Conservation (phyloP, 202 grass and related monocot species). For the Zoysia matrella region DNA sequence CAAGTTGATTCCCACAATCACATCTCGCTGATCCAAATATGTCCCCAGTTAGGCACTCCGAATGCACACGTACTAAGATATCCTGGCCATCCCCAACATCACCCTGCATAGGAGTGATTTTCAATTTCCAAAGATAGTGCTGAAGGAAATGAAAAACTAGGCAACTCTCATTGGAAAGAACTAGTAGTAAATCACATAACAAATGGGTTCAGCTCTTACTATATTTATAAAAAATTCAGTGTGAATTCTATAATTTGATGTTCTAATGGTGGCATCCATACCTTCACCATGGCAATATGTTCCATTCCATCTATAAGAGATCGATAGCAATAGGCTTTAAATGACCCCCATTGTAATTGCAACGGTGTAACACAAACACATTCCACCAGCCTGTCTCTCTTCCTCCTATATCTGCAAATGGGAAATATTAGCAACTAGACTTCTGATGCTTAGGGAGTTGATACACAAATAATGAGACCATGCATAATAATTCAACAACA, state of each 20-base stretch:
- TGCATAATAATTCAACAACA: conserved; percentile 16
- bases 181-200: neutral
- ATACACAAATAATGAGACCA: neutral
- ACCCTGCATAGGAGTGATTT: conserved; percentile 57
- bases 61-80: conserved; percentile 90
- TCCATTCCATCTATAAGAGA: conserved; percentile 97
- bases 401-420: conserved; percentile 86
- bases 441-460: neutral
- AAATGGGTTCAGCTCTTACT: neutral
- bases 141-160: neutral
- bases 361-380: conserved; percentile 80
- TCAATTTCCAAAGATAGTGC: conserved; percentile 21
- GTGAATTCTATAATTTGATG: neutral
- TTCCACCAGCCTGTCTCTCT: conserved; percentile 96
- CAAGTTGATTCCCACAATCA: conserved; percentile 84
- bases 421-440: conserved; percentile 16
- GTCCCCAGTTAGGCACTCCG: conserved; percentile 90
- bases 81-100: conserved; percentile 94
- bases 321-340: conserved; percentile 75
- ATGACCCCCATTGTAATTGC: conserved; percentile 77
- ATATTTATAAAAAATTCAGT: neutral
- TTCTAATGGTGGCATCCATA: conserved; percentile 42
- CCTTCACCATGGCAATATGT: conserved; percentile 98
- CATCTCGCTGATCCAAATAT: conserved; percentile 96
- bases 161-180: neutral